Base-by-base conservation (phyloP, 2,329 filamentous ascomycete genomes). In the Seiridium unicorne region DNA sequence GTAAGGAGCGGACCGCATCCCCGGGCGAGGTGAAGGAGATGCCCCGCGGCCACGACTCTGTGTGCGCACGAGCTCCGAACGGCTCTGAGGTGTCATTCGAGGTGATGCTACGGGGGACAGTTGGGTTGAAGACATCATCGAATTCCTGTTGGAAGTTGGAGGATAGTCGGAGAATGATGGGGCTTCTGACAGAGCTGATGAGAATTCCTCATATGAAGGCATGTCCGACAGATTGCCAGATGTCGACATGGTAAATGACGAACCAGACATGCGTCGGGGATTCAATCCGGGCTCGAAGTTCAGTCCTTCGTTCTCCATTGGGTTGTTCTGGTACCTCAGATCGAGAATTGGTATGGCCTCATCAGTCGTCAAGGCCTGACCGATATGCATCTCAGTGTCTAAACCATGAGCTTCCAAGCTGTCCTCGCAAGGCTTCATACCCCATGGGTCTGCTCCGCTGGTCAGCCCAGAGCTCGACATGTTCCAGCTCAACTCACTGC, bases 31-130 rank as follows among this genome's bases (percentile, higher is more conserved):
- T 38, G 89, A 90, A 44, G 89, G 89, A 51, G 89, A 91, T 10
- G 88, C 88, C 46, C 70, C 72, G 42, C 89, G 84, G 31, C 89
- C 87, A 57, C 89, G 85, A 73, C 88, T 91, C 63, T 84, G 86
- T 51, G 81, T 83, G 71, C 87, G 78, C 51, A 87, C 86, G 63
- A 84, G 81, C 62, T 89, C 86, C 11, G 84, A 82, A 38, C 86
- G 81, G 66, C 80, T 79, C 66, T 87, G 84, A 8, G 84, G 78
- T 57, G 86, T 82, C 82, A 89, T 83, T 58, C 85, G 81, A 44
- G 90, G 90, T 31, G 90, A 92, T 4, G 87, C 84, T 26, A 91
- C 86, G 3, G 90, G 89, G 1, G 89, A 92, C 35, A 92, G 76
- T 62, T 91, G 86, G 8, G 85, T 89, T 35, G 88, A 86, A 38